phyloP scores from a whole-genome alignment of 306 rosid genomes.

The Quercus variabilis region DNA sequence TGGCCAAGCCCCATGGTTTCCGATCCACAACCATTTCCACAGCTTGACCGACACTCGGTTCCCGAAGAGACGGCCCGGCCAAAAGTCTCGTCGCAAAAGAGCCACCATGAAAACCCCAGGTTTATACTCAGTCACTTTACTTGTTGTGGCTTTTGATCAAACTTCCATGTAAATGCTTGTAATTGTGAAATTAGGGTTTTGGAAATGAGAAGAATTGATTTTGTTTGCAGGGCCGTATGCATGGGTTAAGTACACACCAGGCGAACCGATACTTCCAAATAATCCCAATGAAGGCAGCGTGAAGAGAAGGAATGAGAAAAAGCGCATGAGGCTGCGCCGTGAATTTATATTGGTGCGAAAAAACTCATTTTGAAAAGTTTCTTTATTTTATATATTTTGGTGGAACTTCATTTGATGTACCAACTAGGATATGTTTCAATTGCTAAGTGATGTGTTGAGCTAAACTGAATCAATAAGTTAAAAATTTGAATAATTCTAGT shows the following conservation, averaged over 20 bases:
- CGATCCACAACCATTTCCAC: slow-evolving; percentile 47
- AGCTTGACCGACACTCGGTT: slow-evolving; percentile 79
- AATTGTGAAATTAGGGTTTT: no score
- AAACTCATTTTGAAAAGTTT: no score
- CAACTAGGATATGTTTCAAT: no score
- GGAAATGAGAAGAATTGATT: neutral
- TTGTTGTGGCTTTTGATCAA: neutral
- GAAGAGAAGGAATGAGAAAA: slow-evolving; percentile 85
- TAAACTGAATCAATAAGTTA: no score
- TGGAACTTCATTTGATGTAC: no score
- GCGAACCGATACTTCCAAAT: slow-evolving; percentile 65
- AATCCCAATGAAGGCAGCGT: slow-evolving; percentile 84
- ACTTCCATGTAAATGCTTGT: no score
- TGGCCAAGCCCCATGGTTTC: slow-evolving; percentile 42
- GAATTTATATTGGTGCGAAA: slow-evolving; percentile 70
- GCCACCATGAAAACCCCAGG: slow-evolving; percentile 75
- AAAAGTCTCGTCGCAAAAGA: slow-evolving; percentile 73
- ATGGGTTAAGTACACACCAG: slow-evolving; percentile 69
- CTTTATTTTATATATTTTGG: no score
- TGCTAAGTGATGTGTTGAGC: no score
- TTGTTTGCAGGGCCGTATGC: slow-evolving; percentile 68
- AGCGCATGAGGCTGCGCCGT: slow-evolving; percentile 68
- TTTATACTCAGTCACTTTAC: neutral
- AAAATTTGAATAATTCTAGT: no score
- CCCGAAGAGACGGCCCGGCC: slow-evolving; percentile 74